phyloP scores from a whole-genome alignment of 2,329 filamentous ascomycete genomes.

The Apiospora aurea region DNA sequence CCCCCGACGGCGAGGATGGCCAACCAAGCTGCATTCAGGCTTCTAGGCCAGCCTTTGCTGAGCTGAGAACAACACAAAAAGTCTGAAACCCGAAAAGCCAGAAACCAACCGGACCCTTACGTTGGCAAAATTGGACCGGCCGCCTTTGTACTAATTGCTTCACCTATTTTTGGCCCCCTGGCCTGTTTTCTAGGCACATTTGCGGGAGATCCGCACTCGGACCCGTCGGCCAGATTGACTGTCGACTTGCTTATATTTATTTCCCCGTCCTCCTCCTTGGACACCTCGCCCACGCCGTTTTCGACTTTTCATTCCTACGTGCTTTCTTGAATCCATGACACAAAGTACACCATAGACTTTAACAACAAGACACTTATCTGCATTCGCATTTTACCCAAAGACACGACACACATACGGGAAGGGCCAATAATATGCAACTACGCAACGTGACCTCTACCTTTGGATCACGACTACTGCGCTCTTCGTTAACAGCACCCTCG shows the following conservation, averaged over 20 bases:
- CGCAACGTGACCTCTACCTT: background rate
- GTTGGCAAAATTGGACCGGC: background rate
- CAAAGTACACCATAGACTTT: background rate
- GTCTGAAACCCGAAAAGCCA: background rate
- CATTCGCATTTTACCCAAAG: background rate
- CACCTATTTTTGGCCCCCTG: background rate
- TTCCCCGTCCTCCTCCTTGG: background rate
- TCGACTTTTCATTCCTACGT: background rate
- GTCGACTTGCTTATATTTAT: background rate
- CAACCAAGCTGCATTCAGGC: background rate
- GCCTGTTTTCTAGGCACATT: background rate
- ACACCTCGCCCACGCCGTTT: background rate
- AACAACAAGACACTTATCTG: background rate
- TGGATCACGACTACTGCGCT: slow-evolving; percentile 11
- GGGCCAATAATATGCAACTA: slow-evolving; percentile 12
- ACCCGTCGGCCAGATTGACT: background rate
- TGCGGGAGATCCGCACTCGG: background rate
- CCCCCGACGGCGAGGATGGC: background rate
- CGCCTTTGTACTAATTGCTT: background rate
- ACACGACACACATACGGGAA: background rate
- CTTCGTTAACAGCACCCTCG: background rate
- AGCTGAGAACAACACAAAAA: background rate
- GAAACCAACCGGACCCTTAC: background rate
- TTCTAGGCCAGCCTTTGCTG: background rate
- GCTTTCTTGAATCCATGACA: background rate